Evolutionary conservation across 164 flowering plant species (phyloP), one percentile per base, ranked within the genome.

Genomic region (Sextonia rubra): DNA sequence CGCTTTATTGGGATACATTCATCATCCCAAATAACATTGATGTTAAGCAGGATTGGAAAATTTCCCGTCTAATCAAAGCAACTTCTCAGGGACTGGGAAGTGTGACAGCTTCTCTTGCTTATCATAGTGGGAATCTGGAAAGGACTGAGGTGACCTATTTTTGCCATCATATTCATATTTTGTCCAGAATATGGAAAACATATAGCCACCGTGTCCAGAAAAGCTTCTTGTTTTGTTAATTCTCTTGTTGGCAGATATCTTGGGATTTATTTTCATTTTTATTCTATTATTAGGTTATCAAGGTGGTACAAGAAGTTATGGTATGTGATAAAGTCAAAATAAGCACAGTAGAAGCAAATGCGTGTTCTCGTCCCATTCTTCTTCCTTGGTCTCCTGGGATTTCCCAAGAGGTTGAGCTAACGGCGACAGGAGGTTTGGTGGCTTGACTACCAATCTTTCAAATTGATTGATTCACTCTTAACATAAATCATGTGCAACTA

Each of bases 381-480:
- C 94, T 95, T 75, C 99, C 99, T 0, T 95, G 99, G 99, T 85
- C 83, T 55, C 91, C 91, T 71, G 83, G 81, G 60, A 74, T 95
- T 69, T 73, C 82, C 82, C 98, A 95, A 76, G 98, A 92, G 76
- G 73, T 89, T 82, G 85, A 86, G 77, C 85, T 95, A 56, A 85
- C 77, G 70, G 98, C 87, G 74, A 83, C 83, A 26, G 99, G 99
- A 82, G 99, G 99, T 89, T 72, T 49, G 75, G 49, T 48, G 37
- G 76, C 70, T 27, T 75, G 4, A 26, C 6, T 76, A 49, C 65
- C 20, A 30, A 4, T 24, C 11, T 55, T 68, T 70, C 48, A 55
- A 47, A 62, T 49, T 44, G 49, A 30, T 24, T 37, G 37, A 11
- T 37, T 37, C 65, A 37, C 61, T 66, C 7, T 37, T 37, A 12